Conservation (phyloP, 305 asterid species). For the Fraxinus albicans region DNA sequence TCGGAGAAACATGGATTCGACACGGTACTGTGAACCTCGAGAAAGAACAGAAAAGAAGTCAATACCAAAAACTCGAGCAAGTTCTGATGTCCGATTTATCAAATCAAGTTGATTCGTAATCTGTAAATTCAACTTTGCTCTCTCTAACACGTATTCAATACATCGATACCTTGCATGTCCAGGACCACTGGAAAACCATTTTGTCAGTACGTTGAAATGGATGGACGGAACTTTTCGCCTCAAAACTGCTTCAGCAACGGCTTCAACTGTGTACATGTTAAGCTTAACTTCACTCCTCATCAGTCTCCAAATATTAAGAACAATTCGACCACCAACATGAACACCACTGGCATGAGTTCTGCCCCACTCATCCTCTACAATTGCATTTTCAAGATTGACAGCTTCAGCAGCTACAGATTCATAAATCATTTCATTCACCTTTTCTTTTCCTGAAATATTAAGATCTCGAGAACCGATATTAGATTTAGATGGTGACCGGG, state of each 20-base stretch:
- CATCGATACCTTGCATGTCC: slow-evolving; percentile 79
- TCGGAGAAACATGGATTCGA: slow-evolving; percentile 92
- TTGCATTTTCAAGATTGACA: slow-evolving; percentile 46
- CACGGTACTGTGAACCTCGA: slow-evolving; percentile 97
- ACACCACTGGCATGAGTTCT: slow-evolving; percentile 97
- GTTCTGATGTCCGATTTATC: slow-evolving; percentile 97
- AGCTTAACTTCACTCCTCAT: slow-evolving; percentile 95
- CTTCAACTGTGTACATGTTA: slow-evolving; percentile 78
- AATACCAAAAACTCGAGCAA: slow-evolving; percentile 96
- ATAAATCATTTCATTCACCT: slow-evolving; percentile 38
- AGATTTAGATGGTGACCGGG: slow-evolving; percentile 65
- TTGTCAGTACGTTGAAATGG: slow-evolving; percentile 67
- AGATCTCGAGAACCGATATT: slow-evolving; percentile 42
- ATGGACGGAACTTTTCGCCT: slow-evolving; percentile 80
- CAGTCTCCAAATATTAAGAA: slow-evolving; percentile 91
- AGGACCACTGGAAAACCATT: slow-evolving; percentile 93
- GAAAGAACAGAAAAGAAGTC: slow-evolving; percentile 96
- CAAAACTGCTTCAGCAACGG: slow-evolving; percentile 87
- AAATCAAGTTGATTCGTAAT: slow-evolving; percentile 88
- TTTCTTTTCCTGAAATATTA: slow-evolving; percentile 38
- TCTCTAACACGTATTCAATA: slow-evolving; percentile 61
- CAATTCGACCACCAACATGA: slow-evolving; percentile 94
- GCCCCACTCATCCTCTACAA: slow-evolving; percentile 99
- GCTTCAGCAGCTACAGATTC: slow-evolving; percentile 46
- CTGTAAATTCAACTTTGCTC: slow-evolving; percentile 80